Evolutionary conservation across 306 rosid species (phyloP), one percentile per base, ranked within the genome.

Genomic region (Gillenia trifoliata): DNA sequence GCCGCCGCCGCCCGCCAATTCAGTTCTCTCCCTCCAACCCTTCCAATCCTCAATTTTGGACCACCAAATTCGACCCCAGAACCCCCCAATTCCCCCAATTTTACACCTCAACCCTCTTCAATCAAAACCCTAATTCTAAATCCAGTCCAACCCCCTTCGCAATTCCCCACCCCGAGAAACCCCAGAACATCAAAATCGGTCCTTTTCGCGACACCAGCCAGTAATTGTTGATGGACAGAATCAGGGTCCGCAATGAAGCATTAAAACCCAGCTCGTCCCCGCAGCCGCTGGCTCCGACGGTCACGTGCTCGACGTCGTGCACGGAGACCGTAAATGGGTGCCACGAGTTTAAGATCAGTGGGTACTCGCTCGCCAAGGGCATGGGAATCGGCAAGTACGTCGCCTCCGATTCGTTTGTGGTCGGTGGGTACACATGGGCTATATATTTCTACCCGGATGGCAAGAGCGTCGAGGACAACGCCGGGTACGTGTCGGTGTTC

Each of bases 371-470:
- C 13, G 79, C 70, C 31, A 88, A 83, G 66, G 92, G 92, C 20
- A 81, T 83, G 83, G 92, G 89, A 68, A 78, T 88, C 61, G 89
- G 89, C 8, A 83, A 83, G 74, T 83, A 77, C 86, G 75, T 88
- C 11, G 76, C 89, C 15, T 88, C 89, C 63, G 92, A 88, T 20
- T 82, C 85, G 36, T 88, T 88, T 71, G 54, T 66, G 47, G 88
- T 88, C 11, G 92, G 92, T 13, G 92, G 92, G 26, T 81, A 83
- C 56, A 80, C 75, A 60, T 88, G 92, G 92, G 89, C 92, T 19
- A 72, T 88, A 25, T 85, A 88, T 71, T 88, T 88, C 83, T 88
- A 88, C 72, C 92, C 92, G 5, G 92, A 88, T 70, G 92, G 92
- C 15, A 85, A 85, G 84, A 83, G 86, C 75, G 34, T 65, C 28